Evolutionary conservation across 164 flowering plant species (phyloP).

Genomic region (Paratinospora sagittata): DNA sequence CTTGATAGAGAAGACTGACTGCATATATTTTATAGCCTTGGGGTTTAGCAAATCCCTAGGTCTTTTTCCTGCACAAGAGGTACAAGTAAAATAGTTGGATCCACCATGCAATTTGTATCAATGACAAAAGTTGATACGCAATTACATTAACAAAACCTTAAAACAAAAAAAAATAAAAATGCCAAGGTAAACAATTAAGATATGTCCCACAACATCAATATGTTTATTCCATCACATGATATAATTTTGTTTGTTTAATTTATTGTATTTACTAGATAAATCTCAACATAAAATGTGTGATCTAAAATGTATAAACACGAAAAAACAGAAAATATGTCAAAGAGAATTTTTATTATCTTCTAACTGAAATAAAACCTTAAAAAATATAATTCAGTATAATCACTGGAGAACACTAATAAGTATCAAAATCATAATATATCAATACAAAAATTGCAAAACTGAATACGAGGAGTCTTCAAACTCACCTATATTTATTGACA

Average conservation of each 20-base stretch:
- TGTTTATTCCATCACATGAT: not conserved
- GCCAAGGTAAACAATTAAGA: not conserved
- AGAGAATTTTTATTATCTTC: not conserved
- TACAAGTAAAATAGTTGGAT: not conserved
- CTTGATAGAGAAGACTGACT: slow-evolving; percentile 72
- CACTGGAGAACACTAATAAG: not conserved
- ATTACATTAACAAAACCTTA: no score
- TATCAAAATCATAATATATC: not conserved
- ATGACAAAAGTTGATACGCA: not conserved
- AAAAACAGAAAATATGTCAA: not conserved
- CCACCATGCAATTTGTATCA: not conserved
- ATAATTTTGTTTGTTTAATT: not conserved
- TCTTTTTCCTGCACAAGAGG: slow-evolving; percentile 65
- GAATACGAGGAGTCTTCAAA: not conserved
- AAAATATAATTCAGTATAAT: not conserved
- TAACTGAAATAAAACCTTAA: not conserved
- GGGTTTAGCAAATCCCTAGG: slow-evolving; percentile 95
- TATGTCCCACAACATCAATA: not conserved
- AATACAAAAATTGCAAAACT: not conserved
- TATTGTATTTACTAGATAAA: not conserved
- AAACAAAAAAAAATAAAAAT: no score
- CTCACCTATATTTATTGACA: slow-evolving; percentile 87
- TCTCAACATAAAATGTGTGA: not conserved
- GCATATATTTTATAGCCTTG: slow-evolving; percentile 90
- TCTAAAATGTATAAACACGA: not conserved